Evolutionary conservation across 192 early-diverging fungal species (phyloP), one percentile per base, ranked within the genome.

Genomic region (Coemansia javaensis): DNA sequence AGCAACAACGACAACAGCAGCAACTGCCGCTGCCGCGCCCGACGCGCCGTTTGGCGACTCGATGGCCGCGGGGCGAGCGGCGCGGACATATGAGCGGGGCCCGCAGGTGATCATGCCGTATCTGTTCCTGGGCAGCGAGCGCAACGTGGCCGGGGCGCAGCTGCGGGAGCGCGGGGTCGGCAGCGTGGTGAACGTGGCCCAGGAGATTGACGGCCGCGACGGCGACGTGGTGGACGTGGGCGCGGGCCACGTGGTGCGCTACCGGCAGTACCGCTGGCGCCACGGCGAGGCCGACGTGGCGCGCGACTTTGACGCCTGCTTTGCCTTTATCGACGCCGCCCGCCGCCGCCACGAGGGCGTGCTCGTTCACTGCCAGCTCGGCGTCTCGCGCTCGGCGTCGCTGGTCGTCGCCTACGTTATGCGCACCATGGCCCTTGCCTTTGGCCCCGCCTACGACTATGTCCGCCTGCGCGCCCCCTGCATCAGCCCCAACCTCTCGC

Each of bases 381-480:
- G 93, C 22, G 83, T 96, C 17, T 90, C 93, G 16, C 74, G 93
- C 40, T 93, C 90, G 17, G 91, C 91, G 7, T 81, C 82, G 0
- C 59, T 96, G 34, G 81, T 93, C 11, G 89, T 96, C 43, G 90
- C 87, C 3, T 93, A 90, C 67, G 85, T 91, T 42, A 96, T 96
- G 90, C 77, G 82, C 17, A 71, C 79, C 0, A 60, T 79, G 53
- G 50, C 55, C 0, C 50, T 87, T 57, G 56, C 69, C 2, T 66
- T 88, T 22, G 58, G 55, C 1, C 66, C 79, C 1, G 89, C 91
- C 4, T 91, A 90, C 52, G 81, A 80, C 34, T 87, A 80, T 56
- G 93, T 94, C 15, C 82, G 87, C 44, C 34, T 66, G 27, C 49
- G 77, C 15, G 80, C 87, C 8, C 79, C 83, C 3, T 76, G 75